A percentile compares a stretch with the other conserved stretches of the same genome.
phyloP scores from a whole-genome alignment of 148 eudicot genomes.

The Spergularia marina region DNA sequence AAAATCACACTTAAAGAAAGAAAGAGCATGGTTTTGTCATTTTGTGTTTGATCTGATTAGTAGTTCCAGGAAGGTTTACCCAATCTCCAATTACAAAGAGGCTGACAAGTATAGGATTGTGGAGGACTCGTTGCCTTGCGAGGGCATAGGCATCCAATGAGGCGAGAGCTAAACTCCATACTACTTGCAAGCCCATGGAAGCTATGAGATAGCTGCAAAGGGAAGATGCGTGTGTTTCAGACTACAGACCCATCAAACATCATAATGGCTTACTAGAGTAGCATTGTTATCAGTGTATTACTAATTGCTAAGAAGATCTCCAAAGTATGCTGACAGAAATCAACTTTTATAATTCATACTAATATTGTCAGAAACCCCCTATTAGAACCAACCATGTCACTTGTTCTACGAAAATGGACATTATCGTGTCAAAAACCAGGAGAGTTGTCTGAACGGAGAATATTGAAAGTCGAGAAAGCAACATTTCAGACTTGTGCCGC shows the following conservation, averaged over 20 bases:
- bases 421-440: too few relatives aligned
- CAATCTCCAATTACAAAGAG: slow-evolving; percentile 75
- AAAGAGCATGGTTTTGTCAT: not conserved
- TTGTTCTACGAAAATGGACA: too few relatives aligned
- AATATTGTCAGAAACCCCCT: not conserved
- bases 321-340: not conserved
- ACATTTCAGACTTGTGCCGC: too few relatives aligned
- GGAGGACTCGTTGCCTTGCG: slow-evolving; percentile 40
- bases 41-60: not conserved
- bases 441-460: too few relatives aligned
- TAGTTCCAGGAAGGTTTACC: slow-evolving; percentile 35
- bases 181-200: slow-evolving; percentile 70
- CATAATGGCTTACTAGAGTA: not conserved
- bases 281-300: not conserved
- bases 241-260: not conserved
- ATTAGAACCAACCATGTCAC: too few relatives aligned
- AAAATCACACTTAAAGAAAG: not conserved
- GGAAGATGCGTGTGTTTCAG: slow-evolving; percentile 9
- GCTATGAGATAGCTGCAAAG: slow-evolving; percentile 64
- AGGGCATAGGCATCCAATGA: slow-evolving; percentile 66
- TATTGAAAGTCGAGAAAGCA: too few relatives aligned
- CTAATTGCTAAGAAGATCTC: not conserved
- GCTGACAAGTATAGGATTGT: slow-evolving; percentile 52
- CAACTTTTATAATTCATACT: not conserved
- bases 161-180: slow-evolving; percentile 69